phyloP scores from a whole-genome alignment of 768 basidiomycete species.

The Mycena metata region DNA sequence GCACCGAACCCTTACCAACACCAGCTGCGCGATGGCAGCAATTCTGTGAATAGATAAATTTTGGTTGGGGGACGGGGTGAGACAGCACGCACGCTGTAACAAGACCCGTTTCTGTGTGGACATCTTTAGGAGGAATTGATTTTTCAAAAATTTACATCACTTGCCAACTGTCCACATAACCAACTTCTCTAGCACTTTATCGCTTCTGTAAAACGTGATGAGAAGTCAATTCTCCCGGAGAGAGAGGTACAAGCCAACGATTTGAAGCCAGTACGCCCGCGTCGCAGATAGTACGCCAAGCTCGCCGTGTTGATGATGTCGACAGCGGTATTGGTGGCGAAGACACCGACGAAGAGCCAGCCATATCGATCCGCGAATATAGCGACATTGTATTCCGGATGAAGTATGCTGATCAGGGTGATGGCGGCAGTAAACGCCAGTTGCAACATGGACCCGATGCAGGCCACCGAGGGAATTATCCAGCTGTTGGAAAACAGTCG shows the following conservation, averaged over 20 bases:
- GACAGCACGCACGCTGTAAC: slow-evolving; percentile 3
- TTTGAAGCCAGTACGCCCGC: slow-evolving; percentile 9
- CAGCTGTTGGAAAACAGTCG: slow-evolving; percentile 1
- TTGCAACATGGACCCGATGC: neutral
- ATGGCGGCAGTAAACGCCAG: neutral
- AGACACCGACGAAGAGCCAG: neutral
- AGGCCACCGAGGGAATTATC: neutral
- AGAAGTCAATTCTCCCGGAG: neutral
- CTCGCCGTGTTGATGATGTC: slow-evolving; percentile 3
- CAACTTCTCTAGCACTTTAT: neutral
- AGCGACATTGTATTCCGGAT: neutral
- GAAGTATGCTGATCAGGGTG: slow-evolving; percentile 1
- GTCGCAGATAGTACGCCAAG: neutral
- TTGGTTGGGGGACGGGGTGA: no score
- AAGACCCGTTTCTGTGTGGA: slow-evolving; percentile 8
- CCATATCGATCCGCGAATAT: neutral
- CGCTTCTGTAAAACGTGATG: neutral
- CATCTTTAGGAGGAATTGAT: no score
- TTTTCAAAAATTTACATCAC: no score
- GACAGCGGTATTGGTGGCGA: neutral
- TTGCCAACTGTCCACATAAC: neutral
- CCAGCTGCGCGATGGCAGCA: neutral
- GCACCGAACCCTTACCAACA: neutral
- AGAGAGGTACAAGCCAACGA: neutral
- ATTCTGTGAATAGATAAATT: neutral